Percentiles rank a stretch among this genome's conserved stretches.
phyloP scores from a whole-genome alignment of 257 asterid species.

The Solanum virginianum region DNA sequence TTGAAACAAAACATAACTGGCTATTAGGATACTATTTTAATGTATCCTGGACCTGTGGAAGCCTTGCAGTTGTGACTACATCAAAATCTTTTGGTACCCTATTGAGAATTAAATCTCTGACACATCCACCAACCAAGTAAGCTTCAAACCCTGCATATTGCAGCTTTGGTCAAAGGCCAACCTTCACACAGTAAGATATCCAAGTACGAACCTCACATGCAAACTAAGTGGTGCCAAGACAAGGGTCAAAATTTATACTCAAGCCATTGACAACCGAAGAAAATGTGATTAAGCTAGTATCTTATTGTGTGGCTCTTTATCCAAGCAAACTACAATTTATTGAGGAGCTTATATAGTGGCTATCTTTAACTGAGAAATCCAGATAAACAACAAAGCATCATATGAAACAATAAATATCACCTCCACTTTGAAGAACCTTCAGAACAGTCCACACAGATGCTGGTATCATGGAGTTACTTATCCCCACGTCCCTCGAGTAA shows the following conservation, averaged over 20 bases:
- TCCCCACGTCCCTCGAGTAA: constrained; percentile 51
- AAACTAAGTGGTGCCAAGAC: neutral
- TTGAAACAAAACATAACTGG: neutral
- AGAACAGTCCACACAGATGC: constrained; percentile 41
- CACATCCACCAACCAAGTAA: constrained; percentile 97
- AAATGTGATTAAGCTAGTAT: neutral
- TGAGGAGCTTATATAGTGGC: neutral
- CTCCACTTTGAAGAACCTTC: constrained; percentile 37
- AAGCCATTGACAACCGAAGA: neutral
- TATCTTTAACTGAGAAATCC: neutral
- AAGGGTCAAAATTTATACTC: neutral
- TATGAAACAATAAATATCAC: constrained; percentile 13
- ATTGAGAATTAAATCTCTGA: constrained; percentile 79
- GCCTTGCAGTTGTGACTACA: constrained; percentile 71
- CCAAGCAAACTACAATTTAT: neutral
- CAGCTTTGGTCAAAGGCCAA: neutral
- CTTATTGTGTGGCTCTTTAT: neutral
- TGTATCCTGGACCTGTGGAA: constrained; percentile 34
- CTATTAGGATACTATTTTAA: neutral
- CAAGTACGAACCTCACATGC: neutral
- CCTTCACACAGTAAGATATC: neutral
- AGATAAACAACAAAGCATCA: neutral
- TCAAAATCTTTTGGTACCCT: constrained; percentile 88
- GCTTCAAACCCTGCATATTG: constrained; percentile 57
- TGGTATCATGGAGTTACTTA: constrained; percentile 44